Conservation (phyloP, 768 basidiomycete genomes). For the Tylopilus rubrobrunneus region DNA sequence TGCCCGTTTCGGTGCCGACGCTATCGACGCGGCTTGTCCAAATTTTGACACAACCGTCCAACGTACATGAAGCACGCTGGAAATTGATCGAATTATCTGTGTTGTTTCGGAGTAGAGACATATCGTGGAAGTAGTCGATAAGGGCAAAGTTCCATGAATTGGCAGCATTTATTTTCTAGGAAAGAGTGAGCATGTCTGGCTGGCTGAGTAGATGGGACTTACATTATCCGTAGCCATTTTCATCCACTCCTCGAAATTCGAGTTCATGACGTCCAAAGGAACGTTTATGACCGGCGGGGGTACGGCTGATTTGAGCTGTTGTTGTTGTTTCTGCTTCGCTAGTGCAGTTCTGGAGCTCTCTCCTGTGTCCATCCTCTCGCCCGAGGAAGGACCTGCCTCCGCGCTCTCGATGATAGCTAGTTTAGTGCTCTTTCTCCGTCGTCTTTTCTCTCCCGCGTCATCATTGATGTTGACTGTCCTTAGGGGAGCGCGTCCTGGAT, state of each 20-base stretch:
- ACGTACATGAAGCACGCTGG: slow-evolving; percentile 94
- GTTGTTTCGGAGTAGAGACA: slow-evolving; percentile 90
- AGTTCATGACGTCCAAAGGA: slow-evolving; percentile 80
- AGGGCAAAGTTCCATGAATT: slow-evolving; percentile 98
- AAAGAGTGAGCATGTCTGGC: slow-evolving; percentile 9
- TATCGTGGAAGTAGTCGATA: slow-evolving; percentile 99
- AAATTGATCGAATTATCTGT: slow-evolving; percentile 98
- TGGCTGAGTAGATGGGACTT: neutral
- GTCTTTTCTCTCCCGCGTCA: slow-evolving; percentile 82
- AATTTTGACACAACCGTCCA: slow-evolving; percentile 99
- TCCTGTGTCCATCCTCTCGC: slow-evolving; percentile 36
- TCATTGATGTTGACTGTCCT: slow-evolving; percentile 59
- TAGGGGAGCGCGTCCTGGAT: slow-evolving; percentile 40
- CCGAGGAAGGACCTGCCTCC: slow-evolving; percentile 53
- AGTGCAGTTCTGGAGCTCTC: slow-evolving; percentile 42
- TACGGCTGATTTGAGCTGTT: slow-evolving; percentile 58
- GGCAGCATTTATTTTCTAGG: slow-evolving; percentile 94
- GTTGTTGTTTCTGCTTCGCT: slow-evolving; percentile 53
- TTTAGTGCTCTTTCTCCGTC: slow-evolving; percentile 76
- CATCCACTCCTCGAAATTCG: slow-evolving; percentile 99
- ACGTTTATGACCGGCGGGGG: slow-evolving; percentile 55
- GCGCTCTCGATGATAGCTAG: slow-evolving; percentile 51
- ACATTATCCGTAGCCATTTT: slow-evolving; percentile 99
- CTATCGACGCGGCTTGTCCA: slow-evolving; percentile 98
- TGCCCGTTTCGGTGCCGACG: slow-evolving; percentile 94